These are phyloP conservation scores for Pseudozyma tsukubaensis DNA, from an alignment of 1,284 basidiomycete genomes.

Conservation along the genomic window DNA sequence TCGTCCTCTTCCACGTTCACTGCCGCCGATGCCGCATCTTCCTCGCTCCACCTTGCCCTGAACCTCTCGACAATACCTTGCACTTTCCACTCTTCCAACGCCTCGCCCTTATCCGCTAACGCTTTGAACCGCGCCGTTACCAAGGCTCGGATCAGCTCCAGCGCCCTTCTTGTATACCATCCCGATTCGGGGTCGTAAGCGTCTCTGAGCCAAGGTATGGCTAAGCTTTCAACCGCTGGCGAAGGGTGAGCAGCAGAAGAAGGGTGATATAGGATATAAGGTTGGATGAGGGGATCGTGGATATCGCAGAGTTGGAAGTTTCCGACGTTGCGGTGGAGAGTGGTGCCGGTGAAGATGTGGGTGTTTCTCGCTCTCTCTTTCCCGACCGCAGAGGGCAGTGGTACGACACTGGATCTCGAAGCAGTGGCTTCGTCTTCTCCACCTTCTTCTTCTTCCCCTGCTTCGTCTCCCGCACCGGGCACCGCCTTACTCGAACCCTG, in stretches of 20 bases:
- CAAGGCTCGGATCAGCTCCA: slow-evolving; percentile 50
- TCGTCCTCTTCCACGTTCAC: background rate
- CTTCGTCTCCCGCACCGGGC: background rate
- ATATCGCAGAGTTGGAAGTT: slow-evolving; percentile 95
- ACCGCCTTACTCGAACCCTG: background rate
- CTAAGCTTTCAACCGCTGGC: slow-evolving; percentile 1
- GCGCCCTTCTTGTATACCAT: slow-evolving; percentile 53
- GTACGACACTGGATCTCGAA: slow-evolving; percentile 10
- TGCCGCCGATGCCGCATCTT: slow-evolving; percentile 12
- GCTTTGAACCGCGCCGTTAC: slow-evolving; percentile 47
- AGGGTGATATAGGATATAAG: slow-evolving; percentile 42
- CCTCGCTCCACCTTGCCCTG: slow-evolving; percentile 28
- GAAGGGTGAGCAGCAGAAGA: slow-evolving; percentile 10
- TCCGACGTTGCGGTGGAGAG: slow-evolving; percentile 81
- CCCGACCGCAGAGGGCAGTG: background rate
- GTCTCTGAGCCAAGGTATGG: slow-evolving; percentile 21
- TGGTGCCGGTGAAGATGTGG: slow-evolving; percentile 89
- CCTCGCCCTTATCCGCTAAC: slow-evolving; percentile 21
- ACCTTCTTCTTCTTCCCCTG: slow-evolving; percentile 8
- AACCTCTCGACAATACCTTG: slow-evolving; percentile 14
- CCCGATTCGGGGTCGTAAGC: slow-evolving; percentile 44
- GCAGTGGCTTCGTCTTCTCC: background rate
- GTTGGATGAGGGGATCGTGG: slow-evolving; percentile 76
- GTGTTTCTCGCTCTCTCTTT: slow-evolving; percentile 69
- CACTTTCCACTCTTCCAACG: slow-evolving; percentile 7